Evolutionary conservation across 2,329 filamentous ascomycete genomes (phyloP).

Genomic region (Elsinoe necatrix): DNA sequence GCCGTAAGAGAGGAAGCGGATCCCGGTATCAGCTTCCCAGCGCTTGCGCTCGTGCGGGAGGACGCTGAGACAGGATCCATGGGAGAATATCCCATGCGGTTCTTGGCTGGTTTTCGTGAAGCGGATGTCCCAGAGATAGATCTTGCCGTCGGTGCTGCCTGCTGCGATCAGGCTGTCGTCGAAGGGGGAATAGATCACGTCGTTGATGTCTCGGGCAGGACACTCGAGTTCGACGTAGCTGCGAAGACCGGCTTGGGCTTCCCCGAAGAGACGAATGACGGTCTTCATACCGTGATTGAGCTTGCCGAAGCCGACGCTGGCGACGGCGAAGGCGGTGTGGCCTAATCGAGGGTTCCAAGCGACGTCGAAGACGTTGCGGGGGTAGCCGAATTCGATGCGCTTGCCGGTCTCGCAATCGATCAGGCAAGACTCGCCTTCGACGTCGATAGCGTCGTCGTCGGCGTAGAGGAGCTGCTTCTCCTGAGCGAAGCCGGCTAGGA

Average conservation of each 20-base stretch:
- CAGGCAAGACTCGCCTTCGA: constrained; percentile 45
- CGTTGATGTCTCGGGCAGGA: constrained; percentile 53
- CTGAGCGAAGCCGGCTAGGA: constrained; percentile 48
- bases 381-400: constrained; percentile 36
- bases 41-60: constrained; percentile 35
- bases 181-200: constrained; percentile 41
- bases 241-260: constrained; percentile 27
- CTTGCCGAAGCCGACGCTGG: constrained; percentile 35
- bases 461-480: constrained; percentile 26
- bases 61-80: constrained; percentile 44
- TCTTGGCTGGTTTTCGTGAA: constrained; percentile 29
- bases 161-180: constrained; percentile 47
- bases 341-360: constrained; percentile 46
- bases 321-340: constrained; percentile 44
- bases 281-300: constrained; percentile 38
- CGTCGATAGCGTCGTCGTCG: constrained; percentile 26
- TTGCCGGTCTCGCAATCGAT: constrained; percentile 43
- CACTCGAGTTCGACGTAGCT: constrained; percentile 45
- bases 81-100: constrained; percentile 43
- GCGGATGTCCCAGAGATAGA: constrained; percentile 54
- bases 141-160: constrained; percentile 51
- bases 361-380: constrained; percentile 50
- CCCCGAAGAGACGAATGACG: constrained; percentile 46
- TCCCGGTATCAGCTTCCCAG: constrained; percentile 49
- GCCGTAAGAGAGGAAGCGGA: constrained; percentile 52